Base-by-base conservation (phyloP, 805 yeast genomes). In the Clavispora carvajalis region DNA sequence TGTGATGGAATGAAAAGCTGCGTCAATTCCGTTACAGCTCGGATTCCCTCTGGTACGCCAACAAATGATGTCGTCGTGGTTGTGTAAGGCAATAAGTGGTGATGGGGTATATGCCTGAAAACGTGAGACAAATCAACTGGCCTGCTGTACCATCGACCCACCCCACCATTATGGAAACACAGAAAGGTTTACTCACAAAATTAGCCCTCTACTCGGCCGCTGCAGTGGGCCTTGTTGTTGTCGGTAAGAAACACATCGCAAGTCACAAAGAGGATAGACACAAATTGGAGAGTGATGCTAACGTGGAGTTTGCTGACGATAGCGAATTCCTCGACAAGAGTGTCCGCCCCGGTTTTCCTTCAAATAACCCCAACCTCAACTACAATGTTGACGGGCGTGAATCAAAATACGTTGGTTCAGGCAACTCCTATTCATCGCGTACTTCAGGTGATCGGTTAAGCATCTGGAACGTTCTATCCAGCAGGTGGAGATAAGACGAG, bases 361-460 rank as follows among this genome's bases (percentile, higher is more conserved):
- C 44, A 13, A 51, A 57, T 40, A 56, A 60, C 38, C 65, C 67
- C 6, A 51, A 52, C 10, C 55, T 60, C 9, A 62, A 58, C 34
- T 57, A 62, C 12, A 65, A 63, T 1, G 54, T 52, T 18, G 63
- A 60, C 17, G 52, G 60, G 33, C 63, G 89, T 45, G 78, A 79
- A 46, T 76, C 82, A 39, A 79, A 74, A 51, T 85, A 73, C 53
- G 85, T 81, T 49, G 91, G 89, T 5, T 70, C 82, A 1, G 86
- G 87, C 1, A 65, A 65, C 40, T 74, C 85, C 36, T 80, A 80
- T 41, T 58, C 64, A 28, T 65, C 79, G n/a, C 69, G 85, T 52
- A 74, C 65, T 41, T 62, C 71, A 12, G 86, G 85, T 45, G 89
- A 80, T 52, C 53, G 69, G 34, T 58, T 69, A 33, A 57, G 67